phyloP scores from a whole-genome alignment of 1,284 basidiomycete genomes.

The Fistulina hepatica region DNA sequence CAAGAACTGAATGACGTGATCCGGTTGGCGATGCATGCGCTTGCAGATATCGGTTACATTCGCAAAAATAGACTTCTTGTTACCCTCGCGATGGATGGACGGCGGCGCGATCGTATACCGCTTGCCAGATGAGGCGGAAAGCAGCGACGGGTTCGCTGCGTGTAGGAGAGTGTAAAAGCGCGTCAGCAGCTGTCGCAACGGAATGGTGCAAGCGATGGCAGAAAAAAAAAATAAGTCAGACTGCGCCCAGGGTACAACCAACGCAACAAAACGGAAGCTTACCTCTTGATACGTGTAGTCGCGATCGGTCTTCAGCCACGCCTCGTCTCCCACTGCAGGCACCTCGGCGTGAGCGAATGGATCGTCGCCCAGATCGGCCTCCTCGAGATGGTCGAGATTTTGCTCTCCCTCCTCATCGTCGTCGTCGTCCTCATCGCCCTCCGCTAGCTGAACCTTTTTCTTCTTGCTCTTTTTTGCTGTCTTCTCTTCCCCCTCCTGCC shows the following conservation, averaged over 20 bases:
- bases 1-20: slow-evolving; percentile 96
- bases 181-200: slow-evolving; percentile 71
- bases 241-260: no score
- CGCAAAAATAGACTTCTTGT: slow-evolving; percentile 95
- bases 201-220: slow-evolving; percentile 9
- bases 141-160: slow-evolving; percentile 89
- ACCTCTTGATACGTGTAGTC: slow-evolving; percentile 95
- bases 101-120: slow-evolving; percentile 98
- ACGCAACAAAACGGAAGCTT: no score
- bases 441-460: no score
- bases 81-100: slow-evolving; percentile 86
- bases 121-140: slow-evolving; percentile 71
- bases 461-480: no score
- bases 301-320: slow-evolving; percentile 87
- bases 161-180: slow-evolving; percentile 91
- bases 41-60: slow-evolving; percentile 98
- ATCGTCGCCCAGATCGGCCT: slow-evolving; percentile 78
- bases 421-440: slow-evolving; percentile 52
- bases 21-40: slow-evolving; percentile 95
- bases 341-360: slow-evolving; percentile 57
- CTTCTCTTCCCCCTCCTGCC: no score
- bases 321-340: slow-evolving; percentile 60
- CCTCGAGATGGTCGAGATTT: slow-evolving; percentile 57
- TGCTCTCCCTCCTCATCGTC: slow-evolving; percentile 51
- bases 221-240: slow-evolving; percentile 2